Evolutionary conservation across 163 green algal species (phyloP).

Genomic region (Chlamydomonas reinhardtii): DNA sequence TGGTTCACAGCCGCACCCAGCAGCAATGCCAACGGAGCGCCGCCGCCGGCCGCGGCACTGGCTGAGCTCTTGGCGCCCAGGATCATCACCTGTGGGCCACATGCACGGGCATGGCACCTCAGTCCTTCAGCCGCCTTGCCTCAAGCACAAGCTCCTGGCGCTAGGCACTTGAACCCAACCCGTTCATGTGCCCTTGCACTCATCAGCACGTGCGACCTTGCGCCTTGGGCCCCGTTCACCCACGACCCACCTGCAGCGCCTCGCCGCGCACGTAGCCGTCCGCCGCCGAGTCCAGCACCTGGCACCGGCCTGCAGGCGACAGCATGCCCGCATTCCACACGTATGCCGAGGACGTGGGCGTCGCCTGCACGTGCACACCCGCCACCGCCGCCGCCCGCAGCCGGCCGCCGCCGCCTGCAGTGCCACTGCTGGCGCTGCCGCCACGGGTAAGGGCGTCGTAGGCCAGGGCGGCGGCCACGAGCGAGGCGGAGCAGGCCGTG

Average conservation of each 20-base stretch:
- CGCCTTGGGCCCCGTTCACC: no score
- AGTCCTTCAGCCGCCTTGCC: no score
- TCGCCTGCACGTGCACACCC: slow-evolving; percentile 69
- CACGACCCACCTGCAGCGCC: slow-evolving; percentile 27
- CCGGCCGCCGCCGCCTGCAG: not conserved
- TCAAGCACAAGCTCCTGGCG: no score
- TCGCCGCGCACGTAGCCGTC: slow-evolving; percentile 52
- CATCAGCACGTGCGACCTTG: no score
- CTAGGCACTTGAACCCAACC: no score
- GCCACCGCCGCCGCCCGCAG: slow-evolving; percentile 45
- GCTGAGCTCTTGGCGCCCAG: not conserved
- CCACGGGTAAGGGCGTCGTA: slow-evolving; percentile 23
- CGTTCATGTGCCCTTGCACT: no score
- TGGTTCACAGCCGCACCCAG: slow-evolving; percentile 87
- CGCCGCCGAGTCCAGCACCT: slow-evolving; percentile 39
- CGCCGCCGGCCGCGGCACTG: not conserved
- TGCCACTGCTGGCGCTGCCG: no score
- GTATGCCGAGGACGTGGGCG: slow-evolving; percentile 64
- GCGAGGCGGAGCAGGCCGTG: slow-evolving; percentile 86
- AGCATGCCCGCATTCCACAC: slow-evolving; percentile 79
- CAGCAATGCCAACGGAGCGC: slow-evolving; percentile 54
- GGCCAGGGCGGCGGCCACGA: slow-evolving; percentile 81
- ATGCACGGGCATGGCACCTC: no score
- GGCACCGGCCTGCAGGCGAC: slow-evolving; percentile 75
- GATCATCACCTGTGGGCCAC: slow-evolving; percentile 43